Conservation (phyloP, 176 grass and related monocot genomes). For the barley (Hordeum vulgare) region MorexV3_pseudomolecules_assembly NC_058524.1:595005288-595005787, state of each 20-base stretch:
- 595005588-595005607: neutral
- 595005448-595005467: too few species aligned
- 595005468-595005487: too few species aligned
- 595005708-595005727: conserved; percentile 25
- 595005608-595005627: conserved; percentile 17
- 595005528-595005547: neutral
- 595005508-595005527: conserved; percentile 39
- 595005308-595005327: too few species aligned
- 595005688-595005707: conserved; percentile 13
- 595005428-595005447: too few species aligned
- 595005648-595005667: neutral
- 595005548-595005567: conserved; percentile 15
- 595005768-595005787: neutral
- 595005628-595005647: neutral
- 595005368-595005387: too few species aligned
- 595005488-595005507: neutral
- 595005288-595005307: too few species aligned
- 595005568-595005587: conserved; percentile 9
- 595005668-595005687: conserved; percentile 23
- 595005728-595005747: conserved; percentile 41
- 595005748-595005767: conserved; percentile 48
- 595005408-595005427: too few species aligned
- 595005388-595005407: too few species aligned
- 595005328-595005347: too few species aligned
- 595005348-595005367: too few species aligned